phyloP scores from a whole-genome alignment of 2,329 filamentous ascomycete genomes.

The Neonectria hederae region DNA sequence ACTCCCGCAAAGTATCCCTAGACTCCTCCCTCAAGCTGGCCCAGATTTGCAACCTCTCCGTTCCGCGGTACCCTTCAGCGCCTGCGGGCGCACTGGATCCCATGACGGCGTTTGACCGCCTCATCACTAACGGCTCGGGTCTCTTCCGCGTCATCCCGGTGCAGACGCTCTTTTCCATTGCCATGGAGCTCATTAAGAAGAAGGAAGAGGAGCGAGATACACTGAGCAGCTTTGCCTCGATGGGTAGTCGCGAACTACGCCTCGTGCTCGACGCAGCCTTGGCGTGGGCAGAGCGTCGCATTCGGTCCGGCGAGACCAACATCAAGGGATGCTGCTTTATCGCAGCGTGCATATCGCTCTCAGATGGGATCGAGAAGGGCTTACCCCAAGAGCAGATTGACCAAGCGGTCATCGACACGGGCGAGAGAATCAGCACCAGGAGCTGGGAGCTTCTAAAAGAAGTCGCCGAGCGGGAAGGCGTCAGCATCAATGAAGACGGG shows the following conservation, averaged over 20 bases:
- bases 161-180: conserved; percentile 54
- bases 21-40: conserved; percentile 53
- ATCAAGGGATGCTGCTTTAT: conserved; percentile 53
- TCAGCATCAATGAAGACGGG: conserved; percentile 18
- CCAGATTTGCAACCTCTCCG: conserved; percentile 45
- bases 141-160: conserved; percentile 54
- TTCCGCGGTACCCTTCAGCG: conserved; percentile 21
- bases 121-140: conserved; percentile 53
- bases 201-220: conserved; percentile 52
- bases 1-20: conserved; percentile 61
- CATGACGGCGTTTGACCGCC: conserved; percentile 47
- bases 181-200: conserved; percentile 57
- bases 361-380: conserved; percentile 47
- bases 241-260: conserved; percentile 46
- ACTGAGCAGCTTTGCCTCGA: conserved; percentile 43
- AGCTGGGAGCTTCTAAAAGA: conserved; percentile 47
- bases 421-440: conserved; percentile 39
- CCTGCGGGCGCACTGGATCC: conserved; percentile 34
- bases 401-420: conserved; percentile 40
- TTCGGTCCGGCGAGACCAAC: conserved; percentile 56
- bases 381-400: conserved; percentile 45
- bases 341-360: conserved; percentile 45
- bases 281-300: conserved; percentile 46
- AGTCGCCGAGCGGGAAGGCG: conserved; percentile 43
- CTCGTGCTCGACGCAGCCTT: conserved; percentile 42